Evolutionary conservation across 331 rosid genomes (phyloP).

Genomic region (Malus hybrid): DNA sequence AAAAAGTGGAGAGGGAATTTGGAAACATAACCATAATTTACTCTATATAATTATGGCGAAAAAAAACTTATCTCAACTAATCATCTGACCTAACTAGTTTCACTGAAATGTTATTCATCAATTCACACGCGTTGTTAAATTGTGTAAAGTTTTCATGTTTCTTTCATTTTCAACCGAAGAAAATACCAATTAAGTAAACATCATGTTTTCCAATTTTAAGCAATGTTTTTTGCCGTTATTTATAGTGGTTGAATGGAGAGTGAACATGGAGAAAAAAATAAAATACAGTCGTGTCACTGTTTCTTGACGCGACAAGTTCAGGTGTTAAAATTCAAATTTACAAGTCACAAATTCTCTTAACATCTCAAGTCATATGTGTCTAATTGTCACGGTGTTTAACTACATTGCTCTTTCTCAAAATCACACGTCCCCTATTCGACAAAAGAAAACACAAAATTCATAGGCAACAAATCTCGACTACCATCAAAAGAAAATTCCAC

Average conservation of each 20-base stretch:
- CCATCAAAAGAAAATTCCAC: not conserved
- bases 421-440: not conserved
- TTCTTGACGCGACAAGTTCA: accelerated
- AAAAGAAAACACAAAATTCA: no score
- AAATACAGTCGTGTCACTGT: not conserved
- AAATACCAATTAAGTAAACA: no score
- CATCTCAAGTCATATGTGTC: not conserved
- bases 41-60: no score
- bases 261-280: not conserved
- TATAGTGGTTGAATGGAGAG: not conserved
- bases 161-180: not conserved
- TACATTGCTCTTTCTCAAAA: not conserved
- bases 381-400: not conserved
- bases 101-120: no score
- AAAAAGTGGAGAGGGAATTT: not conserved
- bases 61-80: not conserved
- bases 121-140: accelerated
- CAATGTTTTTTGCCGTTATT: not conserved
- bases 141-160: accelerated
- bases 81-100: accelerated
- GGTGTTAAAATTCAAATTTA: not conserved
- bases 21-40: no score
- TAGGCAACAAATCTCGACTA: not conserved
- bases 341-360: not conserved
- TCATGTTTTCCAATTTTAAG: not conserved